phyloP scores from a whole-genome alignment of 2,329 filamentous ascomycete genomes.

The Alternaria arborescens region DNA sequence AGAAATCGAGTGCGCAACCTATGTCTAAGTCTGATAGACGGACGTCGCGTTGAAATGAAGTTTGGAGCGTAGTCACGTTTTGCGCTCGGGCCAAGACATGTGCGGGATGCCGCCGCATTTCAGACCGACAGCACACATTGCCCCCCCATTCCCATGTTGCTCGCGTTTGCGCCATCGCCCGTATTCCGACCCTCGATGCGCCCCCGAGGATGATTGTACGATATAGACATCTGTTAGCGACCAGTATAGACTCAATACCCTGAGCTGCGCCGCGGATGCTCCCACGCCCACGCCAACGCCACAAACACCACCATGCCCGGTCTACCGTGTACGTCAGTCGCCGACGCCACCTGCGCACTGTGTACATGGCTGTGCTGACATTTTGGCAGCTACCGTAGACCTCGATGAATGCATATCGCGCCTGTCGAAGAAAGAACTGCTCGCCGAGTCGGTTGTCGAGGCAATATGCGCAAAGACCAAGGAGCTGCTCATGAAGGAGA shows the following conservation, averaged over 20 bases:
- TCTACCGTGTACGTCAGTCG: slow-evolving; percentile 56
- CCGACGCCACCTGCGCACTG: slow-evolving; percentile 10
- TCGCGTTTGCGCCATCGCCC: slow-evolving; percentile 29
- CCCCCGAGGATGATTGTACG: slow-evolving; percentile 52
- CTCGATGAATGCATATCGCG: slow-evolving; percentile 98
- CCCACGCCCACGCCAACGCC: slow-evolving; percentile 24
- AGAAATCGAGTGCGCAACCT: background rate
- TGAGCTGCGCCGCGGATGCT: slow-evolving; percentile 44
- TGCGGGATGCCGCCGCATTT: slow-evolving; percentile 20
- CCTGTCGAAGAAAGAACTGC: slow-evolving; percentile 94
- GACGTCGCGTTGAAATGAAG: slow-evolving; percentile 20
- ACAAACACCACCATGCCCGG: slow-evolving; percentile 56
- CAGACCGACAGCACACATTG: slow-evolving; percentile 23
- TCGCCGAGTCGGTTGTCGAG: slow-evolving; percentile 97
- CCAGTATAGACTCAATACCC: slow-evolving; percentile 48
- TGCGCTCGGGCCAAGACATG: slow-evolving; percentile 30
- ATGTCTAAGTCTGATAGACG: slow-evolving; percentile 8
- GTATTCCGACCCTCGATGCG: slow-evolving; percentile 37
- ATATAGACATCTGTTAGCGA: slow-evolving; percentile 49
- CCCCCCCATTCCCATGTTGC: slow-evolving; percentile 24
- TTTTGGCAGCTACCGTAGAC: slow-evolving; percentile 82
- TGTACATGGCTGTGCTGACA: slow-evolving; percentile 28
- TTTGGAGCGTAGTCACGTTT: slow-evolving; percentile 28
- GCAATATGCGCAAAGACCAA: slow-evolving; percentile 99
- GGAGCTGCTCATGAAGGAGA: slow-evolving; percentile 98